A percentile compares a stretch with the other conserved stretches of the same genome.
Conservation (phyloP, 768 basidiomycete species). For the Lactifluus rugatus region DNA sequence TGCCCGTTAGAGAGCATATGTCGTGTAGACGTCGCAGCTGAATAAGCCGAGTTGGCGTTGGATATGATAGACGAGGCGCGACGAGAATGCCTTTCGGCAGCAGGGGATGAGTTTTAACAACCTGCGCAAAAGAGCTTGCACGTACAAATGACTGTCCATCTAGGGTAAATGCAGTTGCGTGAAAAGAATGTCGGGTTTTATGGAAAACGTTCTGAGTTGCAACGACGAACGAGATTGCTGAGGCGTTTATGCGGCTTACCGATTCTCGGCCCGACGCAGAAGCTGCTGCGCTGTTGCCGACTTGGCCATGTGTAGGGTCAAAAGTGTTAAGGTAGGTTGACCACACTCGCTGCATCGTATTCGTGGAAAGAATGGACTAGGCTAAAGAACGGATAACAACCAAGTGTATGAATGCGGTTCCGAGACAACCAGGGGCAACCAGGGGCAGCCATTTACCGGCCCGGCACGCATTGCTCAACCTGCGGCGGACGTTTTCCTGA, state of each 20-base stretch:
- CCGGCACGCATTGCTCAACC: too few species aligned
- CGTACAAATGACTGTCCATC: slow-evolving; percentile 17
- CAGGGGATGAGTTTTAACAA: background rate
- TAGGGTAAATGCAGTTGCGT: background rate
- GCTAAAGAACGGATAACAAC: background rate
- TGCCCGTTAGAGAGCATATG: slow-evolving; percentile 36
- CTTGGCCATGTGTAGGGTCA: slow-evolving; percentile 8
- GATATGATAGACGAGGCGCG: slow-evolving; percentile 29
- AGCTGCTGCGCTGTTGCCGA: background rate
- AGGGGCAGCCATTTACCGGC: too few species aligned
- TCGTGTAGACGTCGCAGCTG: slow-evolving; percentile 38
- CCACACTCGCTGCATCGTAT: slow-evolving; percentile 43
- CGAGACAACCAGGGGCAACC: too few species aligned
- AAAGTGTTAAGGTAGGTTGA: slow-evolving; percentile 38
- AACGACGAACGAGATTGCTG: background rate
- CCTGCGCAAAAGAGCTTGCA: background rate
- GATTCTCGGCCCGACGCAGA: slow-evolving; percentile 3
- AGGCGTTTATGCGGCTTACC: slow-evolving; percentile 2
- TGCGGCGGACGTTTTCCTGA: too few species aligned
- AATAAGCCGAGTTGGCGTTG: slow-evolving; percentile 35
- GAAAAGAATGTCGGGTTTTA: background rate
- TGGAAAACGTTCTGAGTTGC: background rate
- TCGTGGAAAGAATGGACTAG: background rate
- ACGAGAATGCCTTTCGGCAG: slow-evolving; percentile 1
- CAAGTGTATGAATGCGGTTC: too few species aligned